These are phyloP conservation scores for Camellia oleifera DNA, from an alignment of 179 eudicot genomes.

Conservation along the genomic window DNA sequence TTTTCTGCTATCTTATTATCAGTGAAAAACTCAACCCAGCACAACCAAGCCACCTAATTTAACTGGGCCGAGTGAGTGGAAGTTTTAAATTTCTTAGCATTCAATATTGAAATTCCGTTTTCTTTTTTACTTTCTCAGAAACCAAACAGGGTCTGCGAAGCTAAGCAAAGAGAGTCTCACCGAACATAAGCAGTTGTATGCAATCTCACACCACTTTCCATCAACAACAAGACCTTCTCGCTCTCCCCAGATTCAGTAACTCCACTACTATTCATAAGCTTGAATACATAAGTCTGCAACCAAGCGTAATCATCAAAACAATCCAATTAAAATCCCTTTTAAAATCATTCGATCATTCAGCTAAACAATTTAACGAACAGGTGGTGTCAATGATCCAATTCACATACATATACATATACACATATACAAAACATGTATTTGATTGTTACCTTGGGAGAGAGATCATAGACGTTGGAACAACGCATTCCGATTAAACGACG, in stretches of 20 bases:
- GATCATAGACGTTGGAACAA: conserved; percentile 88
- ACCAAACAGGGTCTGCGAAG: neutral
- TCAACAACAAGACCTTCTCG: conserved; percentile 88
- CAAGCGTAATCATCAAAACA: neutral
- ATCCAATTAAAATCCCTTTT: neutral
- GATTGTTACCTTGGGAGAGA: conserved; percentile 69
- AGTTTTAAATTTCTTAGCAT: neutral
- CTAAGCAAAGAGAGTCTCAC: conserved; percentile 30
- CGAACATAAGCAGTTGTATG: conserved; percentile 86
- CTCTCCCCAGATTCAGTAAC: conserved; percentile 97
- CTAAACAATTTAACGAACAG: neutral
- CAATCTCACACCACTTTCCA: conserved; percentile 95
- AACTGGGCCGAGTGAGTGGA: neutral
- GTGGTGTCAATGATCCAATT: neutral
- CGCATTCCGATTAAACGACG: conserved; percentile 93
- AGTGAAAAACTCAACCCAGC: neutral
- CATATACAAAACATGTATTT: neutral
- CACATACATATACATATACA: neutral
- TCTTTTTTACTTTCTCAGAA: neutral
- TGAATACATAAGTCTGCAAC: conserved; percentile 86
- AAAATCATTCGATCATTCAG: neutral
- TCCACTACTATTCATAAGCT: conserved; percentile 98
- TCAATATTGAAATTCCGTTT: neutral
- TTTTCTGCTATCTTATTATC: neutral
- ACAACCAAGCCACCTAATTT: neutral